A percentile compares a stretch with the other conserved stretches of the same genome.
These are phyloP conservation scores for Phlebiopsis gigantea DNA, from an alignment of 768 basidiomycete genomes.

Conservation along the genomic window DNA sequence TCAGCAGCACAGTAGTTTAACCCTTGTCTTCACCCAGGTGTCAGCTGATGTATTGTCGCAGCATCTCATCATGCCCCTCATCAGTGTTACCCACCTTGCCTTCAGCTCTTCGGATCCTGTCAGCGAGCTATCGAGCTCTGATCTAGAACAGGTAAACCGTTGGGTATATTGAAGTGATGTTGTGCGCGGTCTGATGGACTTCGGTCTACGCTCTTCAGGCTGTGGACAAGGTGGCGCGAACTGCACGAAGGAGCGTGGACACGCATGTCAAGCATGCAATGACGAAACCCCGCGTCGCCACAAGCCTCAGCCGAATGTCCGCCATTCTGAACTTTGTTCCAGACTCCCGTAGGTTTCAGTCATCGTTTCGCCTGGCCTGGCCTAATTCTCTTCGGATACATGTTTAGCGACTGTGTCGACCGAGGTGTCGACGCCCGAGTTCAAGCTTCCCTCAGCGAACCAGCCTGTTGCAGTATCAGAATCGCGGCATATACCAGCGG, in stretches of 20 bases:
- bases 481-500: neutral
- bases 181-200: constrained; percentile 9
- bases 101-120: constrained; percentile 59
- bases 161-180: no score
- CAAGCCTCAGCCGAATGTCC: constrained; percentile 63
- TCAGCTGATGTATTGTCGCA: constrained; percentile 74
- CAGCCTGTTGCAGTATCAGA: constrained; percentile 4
- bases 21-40: constrained; percentile 6
- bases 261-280: constrained; percentile 70
- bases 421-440: constrained; percentile 39
- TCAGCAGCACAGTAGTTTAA: neutral
- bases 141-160: constrained; percentile 61
- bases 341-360: constrained; percentile 52
- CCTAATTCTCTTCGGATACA: constrained; percentile 1
- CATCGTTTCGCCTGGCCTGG: constrained; percentile 6
- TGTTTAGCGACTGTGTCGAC: constrained; percentile 48
- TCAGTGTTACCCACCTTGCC: constrained; percentile 63
- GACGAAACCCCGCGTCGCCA: constrained; percentile 62
- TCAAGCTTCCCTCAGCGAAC: constrained; percentile 25
- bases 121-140: constrained; percentile 46
- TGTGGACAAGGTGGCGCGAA: constrained; percentile 65
- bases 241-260: constrained; percentile 61
- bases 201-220: constrained; percentile 34
- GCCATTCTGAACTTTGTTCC: constrained; percentile 64
- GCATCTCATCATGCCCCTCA: constrained; percentile 72